These are phyloP conservation scores for Pyrenophora graminea DNA, from an alignment of 2,329 filamentous ascomycete genomes.

Conservation along the genomic window DNA sequence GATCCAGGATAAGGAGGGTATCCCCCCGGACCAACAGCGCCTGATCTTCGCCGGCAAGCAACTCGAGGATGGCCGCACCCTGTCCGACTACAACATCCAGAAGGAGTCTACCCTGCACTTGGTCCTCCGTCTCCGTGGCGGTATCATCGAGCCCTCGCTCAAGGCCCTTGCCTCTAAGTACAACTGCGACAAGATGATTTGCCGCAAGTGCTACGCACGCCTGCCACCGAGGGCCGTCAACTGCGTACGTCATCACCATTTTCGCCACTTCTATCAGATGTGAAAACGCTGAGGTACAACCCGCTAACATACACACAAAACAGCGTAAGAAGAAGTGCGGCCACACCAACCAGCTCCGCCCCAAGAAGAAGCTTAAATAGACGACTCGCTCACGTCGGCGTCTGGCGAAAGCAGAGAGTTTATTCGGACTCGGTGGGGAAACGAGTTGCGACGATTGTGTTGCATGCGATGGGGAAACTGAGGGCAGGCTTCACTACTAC, in stretches of 20 bases:
- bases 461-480: conserved; percentile 33
- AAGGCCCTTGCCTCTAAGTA: conserved; percentile 99
- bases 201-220: conserved; percentile 99
- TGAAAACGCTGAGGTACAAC: background rate
- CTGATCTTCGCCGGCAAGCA: conserved; percentile 99
- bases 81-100: conserved; percentile 99
- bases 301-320: conserved; percentile 23
- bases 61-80: conserved; percentile 95
- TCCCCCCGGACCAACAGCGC: conserved; percentile 96
- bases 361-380: conserved; percentile 99
- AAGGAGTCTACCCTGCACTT: conserved; percentile 99
- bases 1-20: conserved; percentile 99
- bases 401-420: conserved; percentile 33
- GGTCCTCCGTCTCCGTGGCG: conserved; percentile 97
- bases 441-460: conserved; percentile 36
- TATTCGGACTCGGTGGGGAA: conserved; percentile 23
- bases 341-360: conserved; percentile 99
- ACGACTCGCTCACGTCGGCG: conserved; percentile 49
- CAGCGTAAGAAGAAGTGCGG: conserved; percentile 93
- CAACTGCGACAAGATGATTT: conserved; percentile 99
- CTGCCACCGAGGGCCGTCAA: conserved; percentile 98
- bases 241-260: conserved; percentile 61
- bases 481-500: conserved; percentile 32
- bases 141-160: conserved; percentile 96
- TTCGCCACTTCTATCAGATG: too few species aligned